phyloP scores from a whole-genome alignment of 345 rosid genomes.

The Arabidopsis suecica region DNA sequence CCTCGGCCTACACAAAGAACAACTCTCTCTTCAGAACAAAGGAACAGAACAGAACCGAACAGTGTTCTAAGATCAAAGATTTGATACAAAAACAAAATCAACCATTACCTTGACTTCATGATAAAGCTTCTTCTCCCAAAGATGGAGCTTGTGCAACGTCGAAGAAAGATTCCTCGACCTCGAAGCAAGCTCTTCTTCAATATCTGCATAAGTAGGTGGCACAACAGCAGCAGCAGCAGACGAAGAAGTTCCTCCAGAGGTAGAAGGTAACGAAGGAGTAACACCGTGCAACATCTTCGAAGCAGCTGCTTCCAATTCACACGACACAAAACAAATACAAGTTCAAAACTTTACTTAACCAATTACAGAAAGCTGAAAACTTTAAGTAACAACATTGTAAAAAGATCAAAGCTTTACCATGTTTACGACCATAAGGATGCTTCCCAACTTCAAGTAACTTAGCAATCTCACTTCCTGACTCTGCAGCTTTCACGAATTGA shows the following conservation, averaged over 20 bases:
- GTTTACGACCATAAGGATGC: constrained; percentile 76
- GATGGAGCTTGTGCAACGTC: constrained; percentile 76
- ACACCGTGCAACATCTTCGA: constrained; percentile 72
- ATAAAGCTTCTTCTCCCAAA: constrained; percentile 96
- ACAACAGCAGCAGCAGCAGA: constrained; percentile 28
- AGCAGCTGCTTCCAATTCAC: constrained; percentile 49
- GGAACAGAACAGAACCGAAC: neutral
- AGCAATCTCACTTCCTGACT: constrained; percentile 78
- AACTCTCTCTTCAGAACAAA: constrained; percentile 15
- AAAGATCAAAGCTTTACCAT: constrained; percentile 49
- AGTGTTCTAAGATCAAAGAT: constrained; percentile 6
- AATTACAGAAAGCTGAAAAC: constrained; percentile 25
- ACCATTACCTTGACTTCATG: constrained; percentile 84
- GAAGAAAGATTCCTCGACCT: constrained; percentile 86
- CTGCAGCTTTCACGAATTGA: constrained; percentile 84
- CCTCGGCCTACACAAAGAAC: constrained; percentile 69
- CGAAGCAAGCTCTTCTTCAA: constrained; percentile 71
- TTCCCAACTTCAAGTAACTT: constrained; percentile 89
- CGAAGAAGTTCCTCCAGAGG: constrained; percentile 59
- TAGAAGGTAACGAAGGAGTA: constrained; percentile 58
- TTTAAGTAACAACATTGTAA: neutral
- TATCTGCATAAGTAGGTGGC: constrained; percentile 54
- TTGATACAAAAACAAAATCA: neutral
- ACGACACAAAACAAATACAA: constrained; percentile 11
- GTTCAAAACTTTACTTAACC: neutral